Base-by-base conservation (phyloP, 129 eudicot species). In the Artemisia tridentata region DNA sequence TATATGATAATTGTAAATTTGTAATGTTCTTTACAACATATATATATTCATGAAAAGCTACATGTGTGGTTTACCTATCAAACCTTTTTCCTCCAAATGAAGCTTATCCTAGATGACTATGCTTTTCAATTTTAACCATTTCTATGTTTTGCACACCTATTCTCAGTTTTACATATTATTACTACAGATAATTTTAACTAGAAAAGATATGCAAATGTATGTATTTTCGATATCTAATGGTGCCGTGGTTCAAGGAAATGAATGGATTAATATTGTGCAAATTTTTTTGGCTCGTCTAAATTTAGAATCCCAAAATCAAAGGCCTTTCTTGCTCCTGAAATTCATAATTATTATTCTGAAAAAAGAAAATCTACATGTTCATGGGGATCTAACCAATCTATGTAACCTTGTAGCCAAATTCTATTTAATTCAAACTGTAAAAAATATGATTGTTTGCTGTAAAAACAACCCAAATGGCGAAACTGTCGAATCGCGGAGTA, bases 401-500 rank as follows among this genome's bases (percentile, higher is more conserved):
- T 61, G 25, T 38, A 38, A 66, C 17, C 45, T 29, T 13, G 43
- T 49, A 46, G 54, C 73, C 23, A 46, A 13, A 7, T 10, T 31
- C 25, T 53, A 13, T 19, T 23, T 65, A 67, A 51, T 72, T 53
- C 50, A 67, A 68, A 43, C 68, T 47, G 17, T 62, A 45, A 50
- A 7, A 54, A 87, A 69, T 57, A 60, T 64, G 78, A 71, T 81
- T 64, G 64, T 54, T 31, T 63, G 72, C 18, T 67, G 43, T 45
- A 46, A 9, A 31, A 54, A 13, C 66, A 54, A 13, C 66, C 41
- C 8, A 43, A 21, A 65, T 67, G 31, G 68, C 66, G 21, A 83
- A 72, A 50, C 71, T 80, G 78, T 16, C 65, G 21, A 60, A 65
- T 49, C 67, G 71, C 10, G 82, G 80, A 80, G 72, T 79, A 74